Percentiles rank a stretch among this genome's conserved stretches.
Evolutionary conservation across 1,284 basidiomycete species (phyloP).

Genomic region (Austroboletus rostrupii): DNA sequence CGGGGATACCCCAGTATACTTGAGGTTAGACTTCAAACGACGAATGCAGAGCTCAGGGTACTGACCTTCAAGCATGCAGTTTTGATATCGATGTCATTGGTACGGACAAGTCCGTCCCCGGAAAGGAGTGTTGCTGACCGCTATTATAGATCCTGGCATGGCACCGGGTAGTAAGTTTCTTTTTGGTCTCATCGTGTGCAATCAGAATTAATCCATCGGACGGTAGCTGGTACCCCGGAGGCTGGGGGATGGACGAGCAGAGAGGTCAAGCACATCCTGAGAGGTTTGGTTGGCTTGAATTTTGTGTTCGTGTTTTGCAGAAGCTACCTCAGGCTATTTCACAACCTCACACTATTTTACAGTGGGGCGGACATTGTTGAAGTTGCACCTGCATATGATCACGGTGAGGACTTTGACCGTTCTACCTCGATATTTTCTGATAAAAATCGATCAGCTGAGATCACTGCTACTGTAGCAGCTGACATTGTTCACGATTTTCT

Average conservation of each 20-base stretch:
- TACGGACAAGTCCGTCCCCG: conserved; percentile 27
- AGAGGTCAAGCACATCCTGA: conserved; percentile 74
- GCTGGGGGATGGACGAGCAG: conserved; percentile 80
- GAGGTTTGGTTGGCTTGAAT: conserved; percentile 73
- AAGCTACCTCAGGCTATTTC: background rate
- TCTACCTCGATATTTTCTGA: conserved; percentile 30
- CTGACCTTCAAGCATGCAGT: conserved; percentile 32
- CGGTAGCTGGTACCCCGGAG: conserved; percentile 78
- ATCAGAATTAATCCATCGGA: conserved; percentile 6
- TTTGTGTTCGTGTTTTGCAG: conserved; percentile 57
- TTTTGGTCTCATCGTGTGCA: background rate
- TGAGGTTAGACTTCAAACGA: conserved; percentile 45
- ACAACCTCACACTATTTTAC: background rate
- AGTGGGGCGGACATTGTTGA: conserved; percentile 55
- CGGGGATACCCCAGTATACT: conserved; percentile 68
- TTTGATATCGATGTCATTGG: conserved; percentile 79
- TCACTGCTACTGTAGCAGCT: conserved; percentile 58
- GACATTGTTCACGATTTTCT: conserved; percentile 62
- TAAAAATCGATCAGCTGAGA: conserved; percentile 42
- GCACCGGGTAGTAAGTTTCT: conserved; percentile 68
- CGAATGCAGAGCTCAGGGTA: background rate
- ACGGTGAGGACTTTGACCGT: conserved; percentile 34
- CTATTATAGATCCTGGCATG: conserved; percentile 60
- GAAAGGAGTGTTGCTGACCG: conserved; percentile 7
- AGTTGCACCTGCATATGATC: conserved; percentile 79